phyloP scores from a whole-genome alignment of 2,329 filamentous ascomycete species.

The Cadophora gregata region DNA sequence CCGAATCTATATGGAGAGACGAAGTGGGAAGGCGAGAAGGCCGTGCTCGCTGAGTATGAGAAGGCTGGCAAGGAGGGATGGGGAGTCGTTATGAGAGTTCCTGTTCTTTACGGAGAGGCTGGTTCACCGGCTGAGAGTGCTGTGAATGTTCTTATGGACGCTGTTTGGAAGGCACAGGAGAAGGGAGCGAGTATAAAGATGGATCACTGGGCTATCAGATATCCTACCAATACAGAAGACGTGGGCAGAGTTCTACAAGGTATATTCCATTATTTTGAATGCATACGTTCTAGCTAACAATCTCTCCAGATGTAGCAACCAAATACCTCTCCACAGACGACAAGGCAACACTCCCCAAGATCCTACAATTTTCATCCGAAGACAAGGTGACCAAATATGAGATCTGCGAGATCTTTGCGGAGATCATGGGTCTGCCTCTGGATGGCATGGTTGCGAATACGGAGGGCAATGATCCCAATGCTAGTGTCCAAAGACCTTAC shows the following conservation, averaged over 20 bases:
- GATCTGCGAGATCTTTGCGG: slow-evolving; percentile 78
- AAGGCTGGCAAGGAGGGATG: slow-evolving; percentile 56
- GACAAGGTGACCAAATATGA: slow-evolving; percentile 89
- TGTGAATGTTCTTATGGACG: slow-evolving; percentile 80
- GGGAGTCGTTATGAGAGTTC: slow-evolving; percentile 77
- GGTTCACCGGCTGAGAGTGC: slow-evolving; percentile 77
- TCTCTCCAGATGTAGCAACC: slow-evolving; percentile 65
- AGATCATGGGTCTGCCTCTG: slow-evolving; percentile 78
- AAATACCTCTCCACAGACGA: slow-evolving; percentile 65
- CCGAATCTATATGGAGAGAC: slow-evolving; percentile 81
- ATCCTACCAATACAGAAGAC: slow-evolving; percentile 89
- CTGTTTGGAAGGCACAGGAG: slow-evolving; percentile 75
- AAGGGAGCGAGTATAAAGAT: slow-evolving; percentile 69
- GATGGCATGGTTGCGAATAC: slow-evolving; percentile 72
- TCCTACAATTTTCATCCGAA: slow-evolving; percentile 87
- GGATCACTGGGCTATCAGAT: slow-evolving; percentile 85
- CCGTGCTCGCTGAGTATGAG: slow-evolving; percentile 67
- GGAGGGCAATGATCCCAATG: slow-evolving; percentile 73
- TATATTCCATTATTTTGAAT: slow-evolving; percentile 47
- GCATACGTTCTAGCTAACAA: slow-evolving; percentile 15
- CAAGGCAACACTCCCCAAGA: slow-evolving; percentile 62
- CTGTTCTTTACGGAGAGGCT: slow-evolving; percentile 82
- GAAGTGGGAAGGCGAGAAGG: slow-evolving; percentile 74
- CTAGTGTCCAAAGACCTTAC: slow-evolving; percentile 78
- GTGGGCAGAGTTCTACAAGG: slow-evolving; percentile 78